Evolutionary conservation across 306 rosid genomes (phyloP).

Genomic region (Medicago arabica): DNA sequence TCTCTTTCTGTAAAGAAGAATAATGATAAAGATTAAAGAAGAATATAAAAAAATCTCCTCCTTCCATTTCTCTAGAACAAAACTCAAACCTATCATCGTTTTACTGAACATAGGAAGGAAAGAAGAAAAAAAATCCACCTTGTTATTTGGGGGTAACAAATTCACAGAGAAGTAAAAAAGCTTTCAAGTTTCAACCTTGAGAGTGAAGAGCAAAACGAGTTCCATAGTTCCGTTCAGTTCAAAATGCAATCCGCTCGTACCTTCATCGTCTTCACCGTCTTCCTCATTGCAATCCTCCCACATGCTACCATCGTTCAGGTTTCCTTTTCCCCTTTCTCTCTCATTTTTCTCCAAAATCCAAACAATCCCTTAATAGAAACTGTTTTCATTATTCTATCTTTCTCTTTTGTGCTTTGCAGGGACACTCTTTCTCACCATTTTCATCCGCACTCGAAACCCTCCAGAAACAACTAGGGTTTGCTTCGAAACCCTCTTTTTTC

Average conservation of each 20-base stretch:
- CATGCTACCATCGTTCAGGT: constrained; percentile 43
- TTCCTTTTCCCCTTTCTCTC: not conserved
- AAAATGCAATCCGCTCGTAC: constrained; percentile 44
- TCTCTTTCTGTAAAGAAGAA: too few relatives aligned
- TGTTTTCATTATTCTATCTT: not conserved
- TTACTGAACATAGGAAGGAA: too few relatives aligned
- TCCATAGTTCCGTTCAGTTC: not conserved
- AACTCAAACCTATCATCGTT: too few relatives aligned
- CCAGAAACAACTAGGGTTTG: constrained; percentile 57
- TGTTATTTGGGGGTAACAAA: too few relatives aligned
- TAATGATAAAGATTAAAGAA: too few relatives aligned
- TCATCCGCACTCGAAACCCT: constrained; percentile 37
- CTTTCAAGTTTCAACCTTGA: not conserved
- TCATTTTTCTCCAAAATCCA: not conserved
- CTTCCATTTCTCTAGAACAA: too few relatives aligned
- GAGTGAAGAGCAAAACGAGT: not conserved
- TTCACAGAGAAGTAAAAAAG: too few relatives aligned
- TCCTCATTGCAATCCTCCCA: constrained; percentile 44
- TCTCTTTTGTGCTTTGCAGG: not conserved
- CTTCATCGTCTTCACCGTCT: constrained; percentile 44
- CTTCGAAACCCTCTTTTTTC: not conserved
- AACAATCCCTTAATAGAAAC: not conserved
- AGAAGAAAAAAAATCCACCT: too few relatives aligned
- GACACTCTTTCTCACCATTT: not conserved
- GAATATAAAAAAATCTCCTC: too few relatives aligned